These are phyloP conservation scores for Lentinula lateritia DNA, from an alignment of 768 basidiomycete species.

Conservation along the genomic window DNA sequence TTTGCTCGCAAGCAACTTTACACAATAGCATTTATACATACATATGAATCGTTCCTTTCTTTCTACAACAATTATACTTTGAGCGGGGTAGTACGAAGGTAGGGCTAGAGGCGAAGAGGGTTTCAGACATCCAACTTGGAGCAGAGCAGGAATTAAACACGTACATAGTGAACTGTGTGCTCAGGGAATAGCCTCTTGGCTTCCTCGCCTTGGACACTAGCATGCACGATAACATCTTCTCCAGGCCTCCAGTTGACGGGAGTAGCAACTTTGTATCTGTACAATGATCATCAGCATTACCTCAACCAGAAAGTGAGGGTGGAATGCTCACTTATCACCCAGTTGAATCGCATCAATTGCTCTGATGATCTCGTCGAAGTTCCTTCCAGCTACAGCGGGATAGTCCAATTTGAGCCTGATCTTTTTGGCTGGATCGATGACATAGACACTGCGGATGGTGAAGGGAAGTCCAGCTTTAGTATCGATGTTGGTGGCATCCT, in stretches of 20 bases:
- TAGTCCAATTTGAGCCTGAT: constrained; percentile 89
- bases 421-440: constrained; percentile 95
- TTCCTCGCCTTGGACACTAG: constrained; percentile 77
- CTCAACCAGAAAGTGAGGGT: no score
- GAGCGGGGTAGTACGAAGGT: constrained; percentile 76
- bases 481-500: constrained; percentile 88
- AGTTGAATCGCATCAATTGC: constrained; percentile 93
- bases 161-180: constrained; percentile 73
- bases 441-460: constrained; percentile 95
- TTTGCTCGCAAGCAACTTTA: no score
- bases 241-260: constrained; percentile 96
- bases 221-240: constrained; percentile 91
- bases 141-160: constrained; percentile 4
- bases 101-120: constrained; percentile 46
- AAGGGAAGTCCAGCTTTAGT: constrained; percentile 80
- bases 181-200: constrained; percentile 89
- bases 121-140: no score
- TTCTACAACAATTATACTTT: background rate
- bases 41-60: background rate
- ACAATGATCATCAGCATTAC: background rate
- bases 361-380: constrained; percentile 68
- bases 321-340: constrained; percentile 53
- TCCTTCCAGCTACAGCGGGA: constrained; percentile 94
- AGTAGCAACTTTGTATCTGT: constrained; percentile 65
- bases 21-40: background rate